phyloP scores from a whole-genome alignment of 768 basidiomycete genomes.

The Boletus huronensis region DNA sequence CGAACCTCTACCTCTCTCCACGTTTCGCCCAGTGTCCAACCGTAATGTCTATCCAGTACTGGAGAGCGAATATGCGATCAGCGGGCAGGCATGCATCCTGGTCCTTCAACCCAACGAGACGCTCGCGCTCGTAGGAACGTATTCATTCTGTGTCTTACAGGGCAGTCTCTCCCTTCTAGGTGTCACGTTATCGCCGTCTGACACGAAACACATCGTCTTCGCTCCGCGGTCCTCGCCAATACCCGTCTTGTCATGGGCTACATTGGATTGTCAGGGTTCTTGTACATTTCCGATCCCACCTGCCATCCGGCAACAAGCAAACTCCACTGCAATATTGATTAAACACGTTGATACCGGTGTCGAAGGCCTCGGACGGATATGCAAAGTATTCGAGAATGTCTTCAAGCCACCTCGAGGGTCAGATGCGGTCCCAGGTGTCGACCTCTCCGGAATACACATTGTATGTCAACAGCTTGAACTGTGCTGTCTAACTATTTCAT shows the following conservation, averaged over 20 bases:
- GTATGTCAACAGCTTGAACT: conserved; percentile 34
- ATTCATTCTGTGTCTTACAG: conserved; percentile 55
- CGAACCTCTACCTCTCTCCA: conserved; percentile 38
- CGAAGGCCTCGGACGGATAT: conserved; percentile 62
- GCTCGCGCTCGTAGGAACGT: conserved; percentile 67
- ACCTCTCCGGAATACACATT: conserved; percentile 47
- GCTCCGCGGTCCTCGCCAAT: conserved; percentile 80
- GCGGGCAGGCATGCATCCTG: conserved; percentile 36
- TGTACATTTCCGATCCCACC: conserved; percentile 14
- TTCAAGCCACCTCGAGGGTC: conserved; percentile 50
- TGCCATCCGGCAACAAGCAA: conserved; percentile 9
- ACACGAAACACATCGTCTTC: conserved; percentile 50
- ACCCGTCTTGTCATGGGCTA: conserved; percentile 44
- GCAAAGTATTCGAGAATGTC: conserved; percentile 56
- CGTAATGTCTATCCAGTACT: conserved; percentile 33
- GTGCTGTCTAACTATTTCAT: conserved; percentile 13
- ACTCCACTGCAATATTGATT: conserved; percentile 48
- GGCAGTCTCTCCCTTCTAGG: conserved; percentile 62
- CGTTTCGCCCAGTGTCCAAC: conserved; percentile 44
- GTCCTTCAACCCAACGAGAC: conserved; percentile 47
- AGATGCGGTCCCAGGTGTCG: conserved; percentile 33
- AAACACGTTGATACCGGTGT: conserved; percentile 58
- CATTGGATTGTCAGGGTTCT: conserved; percentile 10
- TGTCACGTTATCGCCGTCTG: conserved; percentile 42
- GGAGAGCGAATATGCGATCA: not conserved